These are phyloP conservation scores for Trichoderma harzianum DNA, from an alignment of 2,329 filamentous ascomycete species.

Conservation along the genomic window DNA sequence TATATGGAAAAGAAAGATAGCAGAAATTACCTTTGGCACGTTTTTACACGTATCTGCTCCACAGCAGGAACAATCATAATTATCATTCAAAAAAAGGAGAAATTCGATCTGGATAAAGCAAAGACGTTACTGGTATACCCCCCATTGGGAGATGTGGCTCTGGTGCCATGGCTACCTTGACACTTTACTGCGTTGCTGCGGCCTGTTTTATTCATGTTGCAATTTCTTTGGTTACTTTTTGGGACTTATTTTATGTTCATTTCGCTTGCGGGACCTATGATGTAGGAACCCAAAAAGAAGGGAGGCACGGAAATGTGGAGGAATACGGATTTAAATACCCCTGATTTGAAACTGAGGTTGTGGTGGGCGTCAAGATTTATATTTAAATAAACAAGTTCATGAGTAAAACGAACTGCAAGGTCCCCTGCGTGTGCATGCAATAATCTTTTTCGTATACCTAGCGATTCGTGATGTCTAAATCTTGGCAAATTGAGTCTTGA, in stretches of 20 bases:
- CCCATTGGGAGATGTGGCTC: background rate
- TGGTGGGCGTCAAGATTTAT: background rate
- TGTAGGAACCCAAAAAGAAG: background rate
- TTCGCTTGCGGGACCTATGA: background rate
- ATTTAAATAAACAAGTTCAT: background rate
- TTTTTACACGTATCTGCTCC: background rate
- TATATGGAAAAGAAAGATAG: conserved; percentile 12
- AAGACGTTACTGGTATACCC: background rate
- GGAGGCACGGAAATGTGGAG: conserved; percentile 3
- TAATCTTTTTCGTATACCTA: background rate
- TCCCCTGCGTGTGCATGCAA: background rate
- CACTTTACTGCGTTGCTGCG: background rate
- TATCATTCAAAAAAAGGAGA: background rate
- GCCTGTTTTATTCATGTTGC: background rate
- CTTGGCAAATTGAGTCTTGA: background rate
- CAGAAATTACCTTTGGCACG: conserved; percentile 1
- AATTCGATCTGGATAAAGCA: background rate
- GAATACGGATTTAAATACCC: conserved; percentile 7
- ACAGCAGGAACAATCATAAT: background rate
- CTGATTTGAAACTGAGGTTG: background rate
- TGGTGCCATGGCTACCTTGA: background rate
- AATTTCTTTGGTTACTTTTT: background rate
- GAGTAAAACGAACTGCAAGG: background rate
- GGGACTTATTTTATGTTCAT: background rate
- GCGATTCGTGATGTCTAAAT: background rate